These are phyloP conservation scores for Thermomucor indicae-seudaticae DNA, from an alignment of 371 early-diverging fungal species.

Conservation along the genomic window DNA sequence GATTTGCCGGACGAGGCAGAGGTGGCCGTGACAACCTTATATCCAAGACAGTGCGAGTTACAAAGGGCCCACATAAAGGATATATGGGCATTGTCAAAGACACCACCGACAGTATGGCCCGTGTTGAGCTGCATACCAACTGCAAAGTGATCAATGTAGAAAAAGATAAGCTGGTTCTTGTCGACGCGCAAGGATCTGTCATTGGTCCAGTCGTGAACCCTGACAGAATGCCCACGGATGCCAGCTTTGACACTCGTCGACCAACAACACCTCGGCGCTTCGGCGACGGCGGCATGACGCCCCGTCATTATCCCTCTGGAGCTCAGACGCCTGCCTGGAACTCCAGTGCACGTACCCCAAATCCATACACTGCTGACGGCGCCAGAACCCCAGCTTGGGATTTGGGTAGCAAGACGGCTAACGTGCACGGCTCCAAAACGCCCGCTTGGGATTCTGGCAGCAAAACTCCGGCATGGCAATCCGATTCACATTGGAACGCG, in stretches of 20 bases:
- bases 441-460: constrained; percentile 57
- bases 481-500: constrained; percentile 41
- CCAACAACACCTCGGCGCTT: constrained; percentile 37
- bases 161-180: constrained; percentile 65
- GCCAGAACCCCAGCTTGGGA: constrained; percentile 72
- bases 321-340: constrained; percentile 79
- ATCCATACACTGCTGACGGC: constrained; percentile 59
- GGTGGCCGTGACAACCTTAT: constrained; percentile 82
- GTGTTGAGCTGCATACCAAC: constrained; percentile 95
- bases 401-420: constrained; percentile 57
- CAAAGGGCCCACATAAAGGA: constrained; percentile 95
- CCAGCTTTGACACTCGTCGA: neutral
- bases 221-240: constrained; percentile 1
- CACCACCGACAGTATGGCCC: constrained; percentile 66
- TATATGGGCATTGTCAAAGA: constrained; percentile 97
- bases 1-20: constrained; percentile 58
- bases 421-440: constrained; percentile 36
- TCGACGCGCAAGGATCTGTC: constrained; percentile 39
- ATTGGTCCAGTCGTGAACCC: constrained; percentile 39
- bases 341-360: constrained; percentile 66
- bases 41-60: constrained; percentile 85
- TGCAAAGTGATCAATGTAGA: constrained; percentile 75
- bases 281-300: constrained; percentile 51
- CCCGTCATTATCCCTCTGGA: constrained; percentile 55
- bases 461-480: constrained; percentile 49